phyloP scores from a whole-genome alignment of 2,329 filamentous ascomycete genomes.

The Aureobasidium sp. region DNA sequence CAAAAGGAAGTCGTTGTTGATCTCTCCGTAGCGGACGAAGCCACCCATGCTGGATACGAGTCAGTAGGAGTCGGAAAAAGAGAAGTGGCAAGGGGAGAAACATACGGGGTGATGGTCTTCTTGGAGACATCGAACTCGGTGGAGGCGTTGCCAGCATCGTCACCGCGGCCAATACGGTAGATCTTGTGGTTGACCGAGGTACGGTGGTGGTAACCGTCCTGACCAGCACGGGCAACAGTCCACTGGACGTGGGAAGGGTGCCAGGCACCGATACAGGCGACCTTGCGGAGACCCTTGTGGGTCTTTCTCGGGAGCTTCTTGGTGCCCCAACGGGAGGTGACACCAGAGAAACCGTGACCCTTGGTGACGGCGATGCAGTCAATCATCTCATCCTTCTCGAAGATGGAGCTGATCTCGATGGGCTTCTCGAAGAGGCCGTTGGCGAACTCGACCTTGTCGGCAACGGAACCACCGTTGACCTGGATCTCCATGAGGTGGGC shows the following conservation, averaged over 20 bases:
- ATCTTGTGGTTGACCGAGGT: conserved; percentile 99
- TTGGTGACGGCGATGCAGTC: conserved; percentile 99
- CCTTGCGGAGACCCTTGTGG: conserved; percentile 99
- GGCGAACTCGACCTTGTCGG: conserved; percentile 96
- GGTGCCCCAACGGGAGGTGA: conserved; percentile 97
- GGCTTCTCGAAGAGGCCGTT: conserved; percentile 98
- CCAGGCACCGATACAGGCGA: conserved; percentile 99
- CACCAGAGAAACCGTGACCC: conserved; percentile 97
- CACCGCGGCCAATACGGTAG: conserved; percentile 94
- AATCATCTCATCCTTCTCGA: conserved; percentile 99
- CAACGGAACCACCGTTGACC: conserved; percentile 92
- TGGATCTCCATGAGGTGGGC: conserved; percentile 99
- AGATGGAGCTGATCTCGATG: conserved; percentile 84
- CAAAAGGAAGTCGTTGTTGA: conserved; percentile 98
- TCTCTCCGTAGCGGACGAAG: conserved; percentile 97
- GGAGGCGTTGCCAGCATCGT: conserved; percentile 83
- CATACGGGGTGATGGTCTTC: conserved; percentile 99
- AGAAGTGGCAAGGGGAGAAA: conserved; percentile 49
- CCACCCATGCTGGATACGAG: too few relatives aligned
- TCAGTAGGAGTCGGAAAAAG: conserved; percentile 38
- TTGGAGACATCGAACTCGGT: conserved; percentile 96
- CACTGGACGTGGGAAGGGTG: conserved; percentile 99
- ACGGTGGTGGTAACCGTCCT: conserved; percentile 99
- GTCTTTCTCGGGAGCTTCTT: conserved; percentile 99
- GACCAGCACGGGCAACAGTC: conserved; percentile 99